Conservation (phyloP, 2,329 filamentous ascomycete genomes). For the Penicillium sp. region DNA sequence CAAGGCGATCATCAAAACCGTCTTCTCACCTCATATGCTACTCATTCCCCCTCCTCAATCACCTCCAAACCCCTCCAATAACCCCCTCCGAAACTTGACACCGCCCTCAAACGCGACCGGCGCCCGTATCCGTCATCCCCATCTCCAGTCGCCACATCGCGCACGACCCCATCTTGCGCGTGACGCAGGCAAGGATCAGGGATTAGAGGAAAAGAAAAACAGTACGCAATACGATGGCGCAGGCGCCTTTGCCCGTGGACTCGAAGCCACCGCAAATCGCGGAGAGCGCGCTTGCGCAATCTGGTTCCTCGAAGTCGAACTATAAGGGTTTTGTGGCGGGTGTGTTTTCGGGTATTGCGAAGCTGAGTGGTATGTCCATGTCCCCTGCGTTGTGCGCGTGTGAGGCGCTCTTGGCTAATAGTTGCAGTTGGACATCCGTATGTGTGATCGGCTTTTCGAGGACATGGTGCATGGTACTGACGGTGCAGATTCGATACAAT, state of each 20-base stretch:
- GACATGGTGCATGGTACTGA: neutral
- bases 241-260: conserved; percentile 15
- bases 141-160: neutral
- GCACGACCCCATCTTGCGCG: neutral
- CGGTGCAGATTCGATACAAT: conserved; percentile 82
- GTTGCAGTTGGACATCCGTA: conserved; percentile 61
- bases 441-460: conserved; percentile 22
- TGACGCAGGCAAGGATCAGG: neutral
- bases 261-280: conserved; percentile 6
- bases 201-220: neutral
- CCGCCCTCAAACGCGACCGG: neutral
- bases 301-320: conserved; percentile 46
- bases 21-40: neutral
- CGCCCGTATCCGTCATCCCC: neutral
- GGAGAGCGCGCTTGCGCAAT: conserved; percentile 12
- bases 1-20: neutral
- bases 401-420: neutral
- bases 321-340: conserved; percentile 98
- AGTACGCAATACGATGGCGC: conserved; percentile 15
- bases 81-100: neutral
- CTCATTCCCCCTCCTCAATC: neutral
- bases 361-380: conserved; percentile 72
- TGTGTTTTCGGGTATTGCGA: conserved; percentile 92
- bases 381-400: conserved; percentile 12
- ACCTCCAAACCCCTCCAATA: conserved; percentile 1